These are phyloP conservation scores for Nannochloris sp. DNA, from an alignment of 139 green algal genomes.

Conservation along the genomic window DNA sequence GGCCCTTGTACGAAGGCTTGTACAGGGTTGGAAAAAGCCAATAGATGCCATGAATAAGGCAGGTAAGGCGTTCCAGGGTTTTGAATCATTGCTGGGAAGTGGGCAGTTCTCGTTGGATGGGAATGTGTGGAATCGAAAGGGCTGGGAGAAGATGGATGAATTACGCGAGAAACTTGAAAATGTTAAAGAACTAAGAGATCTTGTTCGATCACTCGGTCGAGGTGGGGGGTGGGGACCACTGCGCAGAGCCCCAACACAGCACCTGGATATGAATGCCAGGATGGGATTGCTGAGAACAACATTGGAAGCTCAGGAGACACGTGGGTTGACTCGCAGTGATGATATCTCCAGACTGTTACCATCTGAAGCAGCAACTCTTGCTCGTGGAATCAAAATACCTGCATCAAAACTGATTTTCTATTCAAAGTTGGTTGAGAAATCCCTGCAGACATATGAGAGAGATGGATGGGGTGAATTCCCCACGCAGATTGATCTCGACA, in stretches of 20 bases:
- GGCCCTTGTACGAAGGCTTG: conserved; percentile 39
- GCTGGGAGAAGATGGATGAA: conserved; percentile 68
- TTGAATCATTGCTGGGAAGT: conserved; percentile 72
- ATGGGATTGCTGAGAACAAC: conserved; percentile 68
- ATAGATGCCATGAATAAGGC: conserved; percentile 54
- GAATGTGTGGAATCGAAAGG: conserved; percentile 58
- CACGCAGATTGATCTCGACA: conserved; percentile 51
- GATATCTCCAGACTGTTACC: conserved; percentile 80
- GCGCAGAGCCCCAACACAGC: conserved; percentile 54
- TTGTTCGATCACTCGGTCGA: conserved; percentile 68
- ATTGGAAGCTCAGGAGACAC: conserved; percentile 78
- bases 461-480: conserved; percentile 80
- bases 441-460: conserved; percentile 71
- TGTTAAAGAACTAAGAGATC: conserved; percentile 72
- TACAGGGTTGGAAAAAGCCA: conserved; percentile 46
- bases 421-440: conserved; percentile 70
- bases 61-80: conserved; percentile 67
- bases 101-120: conserved; percentile 54
- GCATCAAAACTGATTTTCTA: conserved; percentile 81
- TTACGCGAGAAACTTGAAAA: conserved; percentile 70
- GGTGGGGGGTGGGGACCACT: conserved; percentile 78
- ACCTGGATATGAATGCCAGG: conserved; percentile 45
- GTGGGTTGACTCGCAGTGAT: conserved; percentile 69
- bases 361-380: conserved; percentile 52
- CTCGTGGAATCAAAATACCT: conserved; percentile 54